Conservation (phyloP, 805 yeast genomes). For the Candida peoriensis region DNA sequence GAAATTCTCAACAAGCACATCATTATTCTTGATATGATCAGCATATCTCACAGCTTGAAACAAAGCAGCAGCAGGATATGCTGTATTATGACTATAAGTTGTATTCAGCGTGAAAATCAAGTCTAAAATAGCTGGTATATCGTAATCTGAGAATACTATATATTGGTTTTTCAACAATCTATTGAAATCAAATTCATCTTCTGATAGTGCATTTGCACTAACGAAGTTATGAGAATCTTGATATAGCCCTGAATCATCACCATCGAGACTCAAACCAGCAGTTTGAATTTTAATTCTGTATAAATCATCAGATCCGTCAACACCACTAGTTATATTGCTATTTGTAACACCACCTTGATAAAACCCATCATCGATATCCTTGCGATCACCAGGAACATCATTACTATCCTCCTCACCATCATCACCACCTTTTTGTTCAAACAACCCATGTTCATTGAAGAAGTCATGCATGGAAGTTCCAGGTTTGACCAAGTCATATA, state of each 20-base stretch:
- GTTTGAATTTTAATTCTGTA: constrained; percentile 35
- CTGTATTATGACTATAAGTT: constrained; percentile 38
- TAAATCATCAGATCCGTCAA: constrained; percentile 23
- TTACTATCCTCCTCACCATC: constrained; percentile 2
- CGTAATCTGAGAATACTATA: constrained; percentile 56
- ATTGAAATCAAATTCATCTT: constrained; percentile 50
- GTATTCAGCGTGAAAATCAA: constrained; percentile 58
- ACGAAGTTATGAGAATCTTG: constrained; percentile 17
- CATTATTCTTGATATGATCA: constrained; percentile 49
- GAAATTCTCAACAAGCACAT: constrained; percentile 51
- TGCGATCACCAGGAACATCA: constrained; percentile 1
- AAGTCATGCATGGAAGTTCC: constrained; percentile 54
- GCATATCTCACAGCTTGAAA: constrained; percentile 71
- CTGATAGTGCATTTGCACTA: constrained; percentile 16
- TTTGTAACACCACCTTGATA: constrained; percentile 11
- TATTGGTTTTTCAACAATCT: constrained; percentile 52
- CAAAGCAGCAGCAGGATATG: constrained; percentile 62
- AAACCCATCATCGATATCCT: constrained; percentile 9
- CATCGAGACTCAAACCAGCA: constrained; percentile 28
- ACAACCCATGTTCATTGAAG: constrained; percentile 47
- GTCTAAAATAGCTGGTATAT: constrained; percentile 68
- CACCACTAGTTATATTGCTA: too few relatives aligned
- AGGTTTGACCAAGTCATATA: constrained; percentile 52
- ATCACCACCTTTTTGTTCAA: constrained; percentile 15
- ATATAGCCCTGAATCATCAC: constrained; percentile 21